Evolutionary conservation across 495 filamentous ascomycete genomes (phyloP), one percentile per base, ranked within the genome.

Genomic region (Amorphotheca resinae): DNA sequence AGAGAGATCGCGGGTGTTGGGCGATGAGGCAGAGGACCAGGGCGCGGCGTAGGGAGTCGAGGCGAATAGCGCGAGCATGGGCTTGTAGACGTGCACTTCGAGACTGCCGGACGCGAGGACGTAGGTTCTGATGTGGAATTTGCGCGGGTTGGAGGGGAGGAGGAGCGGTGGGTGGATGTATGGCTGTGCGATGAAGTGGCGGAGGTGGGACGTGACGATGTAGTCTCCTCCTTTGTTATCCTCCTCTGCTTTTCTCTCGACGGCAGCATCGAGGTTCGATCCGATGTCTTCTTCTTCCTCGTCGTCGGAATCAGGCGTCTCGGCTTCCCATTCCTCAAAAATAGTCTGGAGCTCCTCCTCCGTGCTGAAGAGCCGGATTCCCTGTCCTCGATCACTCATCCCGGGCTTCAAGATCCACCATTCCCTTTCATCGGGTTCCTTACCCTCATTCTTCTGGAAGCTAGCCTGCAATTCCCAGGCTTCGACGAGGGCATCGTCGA

Each of bases 371-470:
- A 98, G 66, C 28, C 85, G 64, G 32, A 98, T 91, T 2, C 91
- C 91, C 56, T 95, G 86, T 2, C 89, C 91, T 3, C 88, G 74
- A 56, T 96, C 91, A 61, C 86, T 93, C 91, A 98, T 96, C 1
- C 88, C 76, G 0, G 91, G 91, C 57, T 98, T 98, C 31, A 96
- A 62, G 48, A 96, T 95, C 91, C 91, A 98, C 89, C 89, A 98
- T 62, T 93, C 83, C 38, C 68, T 70, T 52, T 83, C 72, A 0
- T 63, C 53, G 1, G 61, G 55, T 3, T 57, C 47, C 14, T 55
- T 49, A 1, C 41, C 49, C 21, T 61, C 67, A 53, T 93, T 94
- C 34, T 63, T 71, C 28, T 70, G 70, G 44, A 93, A 65, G 36
- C 80, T 84, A 12, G 82, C 88, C 15, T 76, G 69, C 17, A 98